phyloP scores from a whole-genome alignment of 495 filamentous ascomycete genomes.

The Usnea hakonensis region DNA sequence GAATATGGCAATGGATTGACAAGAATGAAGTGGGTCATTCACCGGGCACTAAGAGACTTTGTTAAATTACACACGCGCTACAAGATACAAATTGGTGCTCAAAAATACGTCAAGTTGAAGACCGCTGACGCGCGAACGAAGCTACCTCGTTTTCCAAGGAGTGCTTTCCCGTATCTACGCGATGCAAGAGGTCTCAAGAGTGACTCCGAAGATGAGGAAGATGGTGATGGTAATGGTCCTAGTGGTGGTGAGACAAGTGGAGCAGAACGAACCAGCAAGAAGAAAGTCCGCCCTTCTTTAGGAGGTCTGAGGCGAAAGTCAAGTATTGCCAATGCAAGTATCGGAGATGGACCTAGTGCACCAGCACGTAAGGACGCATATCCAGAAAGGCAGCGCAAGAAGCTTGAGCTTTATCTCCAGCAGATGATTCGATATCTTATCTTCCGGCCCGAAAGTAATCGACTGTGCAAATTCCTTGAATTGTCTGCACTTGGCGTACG shows the following conservation, averaged over 20 bases:
- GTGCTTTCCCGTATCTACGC: constrained; percentile 85
- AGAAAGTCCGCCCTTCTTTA: constrained; percentile 60
- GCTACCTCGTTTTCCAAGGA: constrained; percentile 80
- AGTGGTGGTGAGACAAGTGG: constrained; percentile 51
- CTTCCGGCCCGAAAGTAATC: constrained; percentile 90
- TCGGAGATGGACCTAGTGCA: constrained; percentile 32
- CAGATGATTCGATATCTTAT: constrained; percentile 91
- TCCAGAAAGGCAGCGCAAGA: constrained; percentile 67
- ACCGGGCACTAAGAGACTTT: constrained; percentile 80
- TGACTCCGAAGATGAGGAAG: constrained; percentile 73
- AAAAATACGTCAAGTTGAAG: constrained; percentile 64
- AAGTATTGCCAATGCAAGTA: constrained; percentile 41
- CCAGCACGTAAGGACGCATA: constrained; percentile 45
- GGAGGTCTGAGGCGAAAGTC: constrained; percentile 48
- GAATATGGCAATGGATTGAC: constrained; percentile 95
- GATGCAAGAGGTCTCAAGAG: constrained; percentile 71
- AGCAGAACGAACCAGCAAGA: constrained; percentile 45
- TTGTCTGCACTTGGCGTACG: constrained; percentile 91
- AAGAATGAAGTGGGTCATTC: constrained; percentile 95
- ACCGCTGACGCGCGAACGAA: constrained; percentile 50
- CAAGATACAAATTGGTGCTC: constrained; percentile 70
- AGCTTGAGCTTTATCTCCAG: constrained; percentile 86
- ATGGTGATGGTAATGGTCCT: constrained; percentile 49
- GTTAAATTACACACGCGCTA: constrained; percentile 89
- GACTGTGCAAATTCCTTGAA: constrained; percentile 92